A percentile compares a stretch with the other conserved stretches of the same genome.
phyloP scores from a whole-genome alignment of 805 yeast genomes.

The Lipomyces mesembrius region DNA sequence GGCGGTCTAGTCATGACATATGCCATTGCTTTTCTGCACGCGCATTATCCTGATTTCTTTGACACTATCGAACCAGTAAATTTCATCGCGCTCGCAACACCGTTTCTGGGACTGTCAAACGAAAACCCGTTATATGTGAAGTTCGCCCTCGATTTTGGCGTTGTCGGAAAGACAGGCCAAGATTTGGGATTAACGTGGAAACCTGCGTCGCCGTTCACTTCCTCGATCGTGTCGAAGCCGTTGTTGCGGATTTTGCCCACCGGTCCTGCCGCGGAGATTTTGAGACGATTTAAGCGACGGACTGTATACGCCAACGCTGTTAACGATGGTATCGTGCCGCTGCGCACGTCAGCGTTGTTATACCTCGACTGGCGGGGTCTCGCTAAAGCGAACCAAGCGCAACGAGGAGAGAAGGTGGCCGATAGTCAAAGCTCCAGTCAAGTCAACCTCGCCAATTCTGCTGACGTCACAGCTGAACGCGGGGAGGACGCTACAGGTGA shows the following conservation, averaged over 20 bases:
- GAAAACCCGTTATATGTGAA: conserved; percentile 89
- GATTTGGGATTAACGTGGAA: conserved; percentile 72
- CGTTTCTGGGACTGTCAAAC: conserved; percentile 81
- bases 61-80: conserved; percentile 68
- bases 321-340: conserved; percentile 95
- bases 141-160: conserved; percentile 80
- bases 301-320: conserved; percentile 88
- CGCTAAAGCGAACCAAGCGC: conserved; percentile 53
- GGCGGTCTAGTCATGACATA: conserved; percentile 93
- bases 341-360: conserved; percentile 80
- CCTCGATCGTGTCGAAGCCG: conserved; percentile 53
- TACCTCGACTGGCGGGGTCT: conserved; percentile 85
- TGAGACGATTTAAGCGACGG: conserved; percentile 67
- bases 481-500: conserved; percentile 16
- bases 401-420: conserved; percentile 33
- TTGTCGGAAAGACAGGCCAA: conserved; percentile 91
- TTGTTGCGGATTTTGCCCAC: conserved; percentile 75
- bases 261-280: conserved; percentile 67
- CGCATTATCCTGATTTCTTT: conserved; percentile 71
- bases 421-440: conserved; percentile 6
- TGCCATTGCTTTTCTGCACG: conserved; percentile 78
- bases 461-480: conserved; percentile 9
- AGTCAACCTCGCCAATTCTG: conserved; percentile 46
- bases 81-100: conserved; percentile 84
- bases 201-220: conserved; percentile 39